phyloP scores from a whole-genome alignment of 2,329 filamentous ascomycete species.

The Trichoderma sp. region DNA sequence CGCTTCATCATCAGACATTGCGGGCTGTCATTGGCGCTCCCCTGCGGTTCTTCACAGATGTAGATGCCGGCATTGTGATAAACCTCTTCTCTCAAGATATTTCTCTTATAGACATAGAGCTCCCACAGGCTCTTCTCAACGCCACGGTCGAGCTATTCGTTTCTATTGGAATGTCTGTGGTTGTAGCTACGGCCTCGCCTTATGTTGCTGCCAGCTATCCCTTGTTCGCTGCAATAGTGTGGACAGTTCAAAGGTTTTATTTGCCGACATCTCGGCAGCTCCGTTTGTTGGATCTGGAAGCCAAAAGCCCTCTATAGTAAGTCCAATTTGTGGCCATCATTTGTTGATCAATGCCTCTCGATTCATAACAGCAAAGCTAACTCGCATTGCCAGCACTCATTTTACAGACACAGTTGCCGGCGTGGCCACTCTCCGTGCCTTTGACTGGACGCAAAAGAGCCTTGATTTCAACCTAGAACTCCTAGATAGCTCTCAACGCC shows the following conservation, averaged over 20 bases:
- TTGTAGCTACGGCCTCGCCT: constrained; percentile 43
- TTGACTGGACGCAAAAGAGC: constrained; percentile 17
- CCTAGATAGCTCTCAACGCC: constrained; percentile 19
- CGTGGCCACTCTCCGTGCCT: constrained; percentile 19
- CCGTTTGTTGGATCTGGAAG: constrained; percentile 58
- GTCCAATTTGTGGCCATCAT: neutral
- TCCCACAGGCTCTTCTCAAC: constrained; percentile 36
- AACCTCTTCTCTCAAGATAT: constrained; percentile 48
- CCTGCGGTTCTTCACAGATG: constrained; percentile 40
- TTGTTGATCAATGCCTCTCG: neutral
- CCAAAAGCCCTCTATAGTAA: constrained; percentile 48
- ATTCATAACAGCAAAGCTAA: neutral
- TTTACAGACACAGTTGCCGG: constrained; percentile 20
- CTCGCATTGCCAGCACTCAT: neutral
- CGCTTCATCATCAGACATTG: constrained; percentile 35
- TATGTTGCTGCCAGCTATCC: constrained; percentile 51
- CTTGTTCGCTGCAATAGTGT: constrained; percentile 44
- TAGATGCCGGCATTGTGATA: constrained; percentile 40
- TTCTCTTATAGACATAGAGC: constrained; percentile 39
- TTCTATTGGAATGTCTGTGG: constrained; percentile 42
- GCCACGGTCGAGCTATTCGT: constrained; percentile 25
- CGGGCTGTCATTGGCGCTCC: constrained; percentile 37
- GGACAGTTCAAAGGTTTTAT: constrained; percentile 54
- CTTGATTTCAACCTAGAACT: constrained; percentile 3
- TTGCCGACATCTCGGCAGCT: constrained; percentile 59